Percentiles rank a stretch among this genome's conserved stretches.
Conservation (phyloP, 23 red algal genomes). For the Agarophyton chilense region DNA sequence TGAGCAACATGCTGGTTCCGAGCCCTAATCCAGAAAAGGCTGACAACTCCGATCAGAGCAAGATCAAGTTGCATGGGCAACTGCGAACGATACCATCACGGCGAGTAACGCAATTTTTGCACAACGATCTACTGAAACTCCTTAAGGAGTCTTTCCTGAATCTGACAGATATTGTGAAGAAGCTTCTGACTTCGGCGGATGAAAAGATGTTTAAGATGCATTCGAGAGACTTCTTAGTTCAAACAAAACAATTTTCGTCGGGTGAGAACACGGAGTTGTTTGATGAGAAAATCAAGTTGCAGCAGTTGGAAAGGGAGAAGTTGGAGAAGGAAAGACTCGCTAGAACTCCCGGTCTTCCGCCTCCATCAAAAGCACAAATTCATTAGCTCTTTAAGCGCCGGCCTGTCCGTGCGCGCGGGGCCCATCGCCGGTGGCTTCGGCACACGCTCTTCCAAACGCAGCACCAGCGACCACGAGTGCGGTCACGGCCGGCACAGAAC, state of each 20-base stretch:
- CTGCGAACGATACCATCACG: slow-evolving; percentile 59
- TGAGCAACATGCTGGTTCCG: no score
- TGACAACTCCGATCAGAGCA: no score
- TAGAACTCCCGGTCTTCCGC: slow-evolving; percentile 64
- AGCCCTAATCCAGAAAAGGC: no score
- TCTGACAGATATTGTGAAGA: slow-evolving; percentile 83
- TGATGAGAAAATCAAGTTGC: slow-evolving; percentile 87
- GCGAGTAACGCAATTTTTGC: slow-evolving; percentile 71
- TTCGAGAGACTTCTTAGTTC: slow-evolving; percentile 95
- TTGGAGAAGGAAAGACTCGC: slow-evolving; percentile 73
- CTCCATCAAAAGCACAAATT: slow-evolving; percentile 22
- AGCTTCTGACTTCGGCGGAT: slow-evolving; percentile 75
- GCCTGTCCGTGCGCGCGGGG: no score
- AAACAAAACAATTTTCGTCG: slow-evolving; percentile 93
- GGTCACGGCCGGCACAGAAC: no score
- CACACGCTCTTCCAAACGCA: no score
- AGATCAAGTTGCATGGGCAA: slow-evolving; percentile 52
- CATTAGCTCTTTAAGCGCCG: background rate
- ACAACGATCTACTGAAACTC: slow-evolving; percentile 78
- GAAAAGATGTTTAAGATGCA: slow-evolving; percentile 98
- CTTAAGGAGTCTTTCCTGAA: slow-evolving; percentile 90
- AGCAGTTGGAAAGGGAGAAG: slow-evolving; percentile 67
- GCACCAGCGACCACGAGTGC: no score
- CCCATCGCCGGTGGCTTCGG: no score
- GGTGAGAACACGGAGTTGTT: slow-evolving; percentile 98